Percentiles rank a stretch among this genome's conserved stretches.
Evolutionary conservation across 2,329 filamentous ascomycete genomes (phyloP).

Genomic region (Ceratocystiopsis sp.): DNA sequence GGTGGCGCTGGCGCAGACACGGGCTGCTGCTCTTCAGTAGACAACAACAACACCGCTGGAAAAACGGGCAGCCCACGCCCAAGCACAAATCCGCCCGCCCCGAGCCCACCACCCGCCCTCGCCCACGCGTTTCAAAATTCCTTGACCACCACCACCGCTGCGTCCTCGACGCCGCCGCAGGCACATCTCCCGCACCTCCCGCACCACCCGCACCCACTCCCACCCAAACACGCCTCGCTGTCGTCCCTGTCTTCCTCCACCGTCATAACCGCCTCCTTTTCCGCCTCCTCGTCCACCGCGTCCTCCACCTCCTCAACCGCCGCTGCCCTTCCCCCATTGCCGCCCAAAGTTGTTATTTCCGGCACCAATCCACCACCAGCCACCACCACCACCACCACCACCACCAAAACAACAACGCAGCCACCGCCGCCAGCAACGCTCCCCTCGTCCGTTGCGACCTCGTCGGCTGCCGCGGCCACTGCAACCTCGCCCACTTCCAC

Average conservation of each 20-base stretch:
- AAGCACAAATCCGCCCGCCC: too few species aligned
- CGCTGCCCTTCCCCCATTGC: neutral
- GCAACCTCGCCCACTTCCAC: constrained; percentile 3
- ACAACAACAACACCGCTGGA: too few species aligned
- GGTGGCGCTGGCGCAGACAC: too few species aligned
- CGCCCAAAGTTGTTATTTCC: neutral
- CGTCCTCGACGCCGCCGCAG: neutral
- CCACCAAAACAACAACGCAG: constrained; percentile 8
- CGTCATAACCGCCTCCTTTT: constrained; percentile 2
- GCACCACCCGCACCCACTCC: neutral
- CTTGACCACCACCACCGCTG: neutral
- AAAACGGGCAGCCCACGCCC: too few species aligned
- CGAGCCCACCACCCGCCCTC: neutral
- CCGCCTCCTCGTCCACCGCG: neutral
- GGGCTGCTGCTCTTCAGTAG: too few species aligned
- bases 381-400: neutral
- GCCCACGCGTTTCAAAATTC: constrained; percentile 4
- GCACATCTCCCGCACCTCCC: constrained; percentile 2
- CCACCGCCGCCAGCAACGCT: neutral
- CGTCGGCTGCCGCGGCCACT: constrained; percentile 5
- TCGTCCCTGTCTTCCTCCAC: constrained; percentile 4
- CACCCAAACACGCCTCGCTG: constrained; percentile 2
- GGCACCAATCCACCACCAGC: neutral
- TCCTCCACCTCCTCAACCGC: neutral
- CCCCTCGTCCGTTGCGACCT: neutral